Conservation (phyloP, 2,329 filamentous ascomycete genomes). For the Paramyrothecium roridum region DNA sequence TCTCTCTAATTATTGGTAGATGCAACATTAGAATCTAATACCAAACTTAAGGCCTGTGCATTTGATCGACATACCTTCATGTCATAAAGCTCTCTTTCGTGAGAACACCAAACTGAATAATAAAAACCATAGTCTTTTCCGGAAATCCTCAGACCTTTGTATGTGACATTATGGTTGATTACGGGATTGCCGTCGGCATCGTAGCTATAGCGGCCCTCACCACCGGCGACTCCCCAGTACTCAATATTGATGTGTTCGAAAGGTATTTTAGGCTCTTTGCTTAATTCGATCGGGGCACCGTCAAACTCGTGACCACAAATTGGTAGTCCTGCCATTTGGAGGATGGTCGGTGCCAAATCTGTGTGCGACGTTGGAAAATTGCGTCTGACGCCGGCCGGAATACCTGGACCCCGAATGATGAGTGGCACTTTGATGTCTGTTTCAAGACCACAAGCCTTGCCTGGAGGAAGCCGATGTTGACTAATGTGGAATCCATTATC, state of each 20-base stretch:
- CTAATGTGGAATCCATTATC: slow-evolving; percentile 54
- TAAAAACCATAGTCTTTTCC: slow-evolving; percentile 46
- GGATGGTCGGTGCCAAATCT: slow-evolving; percentile 52
- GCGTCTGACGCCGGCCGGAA: slow-evolving; percentile 25
- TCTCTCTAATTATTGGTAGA: neutral
- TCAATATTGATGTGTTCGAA: slow-evolving; percentile 49
- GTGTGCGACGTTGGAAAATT: slow-evolving; percentile 13
- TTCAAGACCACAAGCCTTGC: slow-evolving; percentile 49
- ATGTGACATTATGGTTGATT: slow-evolving; percentile 40
- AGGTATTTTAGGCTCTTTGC: slow-evolving; percentile 14
- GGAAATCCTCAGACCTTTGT: slow-evolving; percentile 47
- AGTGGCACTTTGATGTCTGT: slow-evolving; percentile 50
- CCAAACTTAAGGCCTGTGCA: neutral
- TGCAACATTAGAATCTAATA: neutral
- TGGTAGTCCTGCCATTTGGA: slow-evolving; percentile 29
- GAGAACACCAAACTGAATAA: slow-evolving; percentile 54
- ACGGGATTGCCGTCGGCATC: neutral
- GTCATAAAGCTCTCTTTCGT: slow-evolving; percentile 44
- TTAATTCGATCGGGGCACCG: slow-evolving; percentile 39
- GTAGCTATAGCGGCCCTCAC: slow-evolving; percentile 16
- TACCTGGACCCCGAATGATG: slow-evolving; percentile 45
- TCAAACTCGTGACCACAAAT: slow-evolving; percentile 43
- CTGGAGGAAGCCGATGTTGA: slow-evolving; percentile 48
- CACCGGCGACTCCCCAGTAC: slow-evolving; percentile 39
- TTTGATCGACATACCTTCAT: slow-evolving; percentile 33